Conservation (phyloP, 1,284 basidiomycete genomes). For the Tylopilus sp. region DNA sequence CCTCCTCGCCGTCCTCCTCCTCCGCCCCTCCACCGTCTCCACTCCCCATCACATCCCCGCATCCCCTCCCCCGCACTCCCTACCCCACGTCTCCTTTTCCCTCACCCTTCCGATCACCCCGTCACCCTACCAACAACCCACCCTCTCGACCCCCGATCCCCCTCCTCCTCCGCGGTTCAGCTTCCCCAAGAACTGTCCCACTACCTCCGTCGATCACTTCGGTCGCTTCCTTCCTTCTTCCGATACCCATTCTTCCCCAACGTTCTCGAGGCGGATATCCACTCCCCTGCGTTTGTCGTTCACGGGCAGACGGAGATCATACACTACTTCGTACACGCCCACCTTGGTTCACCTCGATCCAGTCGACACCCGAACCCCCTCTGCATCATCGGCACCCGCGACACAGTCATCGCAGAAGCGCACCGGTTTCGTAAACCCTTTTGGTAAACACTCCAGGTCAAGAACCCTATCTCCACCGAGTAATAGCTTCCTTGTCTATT, state of each 20-base stretch:
- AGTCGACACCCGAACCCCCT: neutral
- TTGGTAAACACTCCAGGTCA: conserved; percentile 16
- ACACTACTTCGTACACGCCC: neutral
- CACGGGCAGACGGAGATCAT: conserved; percentile 8
- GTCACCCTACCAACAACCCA: no score
- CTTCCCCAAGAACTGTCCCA: neutral
- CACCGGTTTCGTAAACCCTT: conserved; percentile 21
- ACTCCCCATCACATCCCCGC: neutral
- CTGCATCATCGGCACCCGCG: neutral
- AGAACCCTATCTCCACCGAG: conserved; percentile 17
- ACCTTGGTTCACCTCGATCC: neutral
- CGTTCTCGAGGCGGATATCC: conserved; percentile 1
- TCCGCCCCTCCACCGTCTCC: neutral
- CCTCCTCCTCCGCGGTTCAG: neutral
- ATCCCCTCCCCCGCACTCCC: neutral
- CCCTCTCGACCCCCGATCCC: neutral
- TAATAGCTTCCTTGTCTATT: conserved; percentile 4
- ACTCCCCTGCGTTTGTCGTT: conserved; percentile 12
- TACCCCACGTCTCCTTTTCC: conserved; percentile 24
- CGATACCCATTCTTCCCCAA: neutral
- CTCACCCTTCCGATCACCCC: neutral
- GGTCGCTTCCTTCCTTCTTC: neutral
- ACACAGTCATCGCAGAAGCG: neutral
- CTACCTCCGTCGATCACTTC: conserved; percentile 8
- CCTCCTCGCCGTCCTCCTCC: neutral